Conservation (phyloP, 2,329 filamentous ascomycete genomes). For the Hypomyces perniciosus region DNA sequence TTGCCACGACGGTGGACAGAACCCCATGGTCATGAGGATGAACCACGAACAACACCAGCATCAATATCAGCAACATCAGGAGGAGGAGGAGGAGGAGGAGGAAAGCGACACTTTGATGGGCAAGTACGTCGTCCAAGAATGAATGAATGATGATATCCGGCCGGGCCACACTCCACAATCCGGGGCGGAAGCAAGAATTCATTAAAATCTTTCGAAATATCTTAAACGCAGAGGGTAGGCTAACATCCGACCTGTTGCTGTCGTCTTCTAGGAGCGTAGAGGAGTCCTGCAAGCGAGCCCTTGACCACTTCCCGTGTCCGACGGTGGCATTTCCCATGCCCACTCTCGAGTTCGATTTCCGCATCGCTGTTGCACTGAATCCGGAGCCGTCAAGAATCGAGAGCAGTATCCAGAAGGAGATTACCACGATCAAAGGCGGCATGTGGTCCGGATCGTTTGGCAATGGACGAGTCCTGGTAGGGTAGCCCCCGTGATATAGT, state of each 20-base stretch:
- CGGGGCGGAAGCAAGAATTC: too few species aligned
- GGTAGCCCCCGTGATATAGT: neutral
- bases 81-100: too few species aligned
- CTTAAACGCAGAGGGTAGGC: neutral
- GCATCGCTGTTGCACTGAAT: conserved; percentile 41
- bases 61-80: conserved; percentile 5
- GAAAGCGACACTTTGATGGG: conserved; percentile 5
- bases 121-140: conserved; percentile 9
- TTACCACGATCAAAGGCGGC: conserved; percentile 42
- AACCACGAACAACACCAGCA: conserved; percentile 7
- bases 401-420: conserved; percentile 39
- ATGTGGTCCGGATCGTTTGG: conserved; percentile 45
- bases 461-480: conserved; percentile 41
- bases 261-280: conserved; percentile 26
- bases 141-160: too few species aligned
- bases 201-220: neutral
- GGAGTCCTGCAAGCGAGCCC: conserved; percentile 32
- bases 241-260: conserved; percentile 15
- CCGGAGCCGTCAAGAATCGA: conserved; percentile 39
- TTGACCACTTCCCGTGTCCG: conserved; percentile 37
- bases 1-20: neutral
- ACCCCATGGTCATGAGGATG: too few species aligned
- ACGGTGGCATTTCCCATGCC: conserved; percentile 39
- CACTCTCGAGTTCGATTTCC: conserved; percentile 43
- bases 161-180: too few species aligned